Evolutionary conservation across 805 yeast genomes (phyloP).

Genomic region (Blastobotrys chiropterorum): DNA sequence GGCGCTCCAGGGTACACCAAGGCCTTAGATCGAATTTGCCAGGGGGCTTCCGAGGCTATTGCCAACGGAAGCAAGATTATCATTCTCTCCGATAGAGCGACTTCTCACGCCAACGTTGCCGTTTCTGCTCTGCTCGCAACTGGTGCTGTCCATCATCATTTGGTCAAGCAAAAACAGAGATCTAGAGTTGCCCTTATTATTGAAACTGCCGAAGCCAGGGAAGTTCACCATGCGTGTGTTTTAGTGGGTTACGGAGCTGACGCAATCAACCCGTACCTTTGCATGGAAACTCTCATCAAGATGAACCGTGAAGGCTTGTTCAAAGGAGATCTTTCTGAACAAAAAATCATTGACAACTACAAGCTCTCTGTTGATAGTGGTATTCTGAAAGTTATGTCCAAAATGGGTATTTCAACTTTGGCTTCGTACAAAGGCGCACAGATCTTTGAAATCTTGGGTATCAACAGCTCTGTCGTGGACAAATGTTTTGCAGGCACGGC

Average conservation of each 20-base stretch:
- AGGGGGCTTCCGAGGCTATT: constrained; percentile 80
- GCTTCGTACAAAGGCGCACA: constrained; percentile 99
- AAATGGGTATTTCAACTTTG: constrained; percentile 97
- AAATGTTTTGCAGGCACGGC: constrained; percentile 97
- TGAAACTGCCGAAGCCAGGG: constrained; percentile 96
- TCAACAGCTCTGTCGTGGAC: constrained; percentile 92
- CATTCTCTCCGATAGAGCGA: constrained; percentile 64
- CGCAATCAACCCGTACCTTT: constrained; percentile 90
- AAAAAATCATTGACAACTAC: constrained; percentile 66
- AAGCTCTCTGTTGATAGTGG: constrained; percentile 84
- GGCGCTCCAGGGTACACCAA: constrained; percentile 82
- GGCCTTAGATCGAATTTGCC: constrained; percentile 81
- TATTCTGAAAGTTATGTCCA: constrained; percentile 93
- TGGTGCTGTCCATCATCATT: constrained; percentile 95
- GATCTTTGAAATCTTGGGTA: constrained; percentile 94
- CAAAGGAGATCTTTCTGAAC: constrained; percentile 45
- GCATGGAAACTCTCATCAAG: constrained; percentile 79
- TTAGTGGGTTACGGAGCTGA: constrained; percentile 96
- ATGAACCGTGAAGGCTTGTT: constrained; percentile 73
- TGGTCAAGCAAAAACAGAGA: constrained; percentile 93
- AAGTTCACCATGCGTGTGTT: constrained; percentile 93
- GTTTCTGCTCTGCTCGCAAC: constrained; percentile 86
- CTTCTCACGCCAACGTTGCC: constrained; percentile 60
- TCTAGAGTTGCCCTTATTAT: constrained; percentile 87
- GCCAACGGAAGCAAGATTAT: constrained; percentile 67